Base-by-base conservation (phyloP, 2,329 filamentous ascomycete genomes). In the Cladophialophora bantiana region DNA sequence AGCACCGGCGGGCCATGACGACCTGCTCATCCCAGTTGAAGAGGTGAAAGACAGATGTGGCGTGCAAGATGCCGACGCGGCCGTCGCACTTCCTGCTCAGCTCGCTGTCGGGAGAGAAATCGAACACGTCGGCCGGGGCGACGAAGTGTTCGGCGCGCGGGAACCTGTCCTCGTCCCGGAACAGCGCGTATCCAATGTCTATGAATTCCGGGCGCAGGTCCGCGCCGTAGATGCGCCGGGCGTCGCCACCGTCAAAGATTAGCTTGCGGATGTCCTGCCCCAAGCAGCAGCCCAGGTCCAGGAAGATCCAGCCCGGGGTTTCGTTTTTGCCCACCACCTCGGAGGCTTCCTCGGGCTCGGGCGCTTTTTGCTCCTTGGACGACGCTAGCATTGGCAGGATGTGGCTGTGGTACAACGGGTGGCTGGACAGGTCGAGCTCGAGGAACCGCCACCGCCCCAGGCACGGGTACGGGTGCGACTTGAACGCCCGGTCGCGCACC, bases 181-280 rank as follows among this genome's bases (percentile, higher is more conserved):
- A 83, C 10, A 83, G 72, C 54, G 79, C 75, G 69, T 79, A 81
- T 4, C 81, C 80, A 0, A 79, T 67, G 10, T 79, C 75, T 68
- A 82, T 76, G 70, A 82, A 79, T 2, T 72, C 74, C 1, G 73
- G 71, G 38, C 76, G 72, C 20, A 81, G 73, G 58, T 73, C 72
- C 13, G 68, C 64, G 12, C 71, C 72, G 31, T 66, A 66, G n/a
- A 88, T 75, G 54, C 82, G 80, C 15, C 78, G 74, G 4, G 81
- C 77, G 31, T 81, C 76, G 7, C 84, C 84, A 20, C 85, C 85
- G 64, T 86, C 83, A 59, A 62, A 72, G 38, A 77, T 74, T 1
- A 83, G 75, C 70, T 80, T 80, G 36, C 80, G 80, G 34, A 82
- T 20, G 66, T 82, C 80, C 64, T 83, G 80, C 26, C 79, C 80